phyloP scores from a whole-genome alignment of 805 yeast species.

The Kodamaea jinghongensis region DNA sequence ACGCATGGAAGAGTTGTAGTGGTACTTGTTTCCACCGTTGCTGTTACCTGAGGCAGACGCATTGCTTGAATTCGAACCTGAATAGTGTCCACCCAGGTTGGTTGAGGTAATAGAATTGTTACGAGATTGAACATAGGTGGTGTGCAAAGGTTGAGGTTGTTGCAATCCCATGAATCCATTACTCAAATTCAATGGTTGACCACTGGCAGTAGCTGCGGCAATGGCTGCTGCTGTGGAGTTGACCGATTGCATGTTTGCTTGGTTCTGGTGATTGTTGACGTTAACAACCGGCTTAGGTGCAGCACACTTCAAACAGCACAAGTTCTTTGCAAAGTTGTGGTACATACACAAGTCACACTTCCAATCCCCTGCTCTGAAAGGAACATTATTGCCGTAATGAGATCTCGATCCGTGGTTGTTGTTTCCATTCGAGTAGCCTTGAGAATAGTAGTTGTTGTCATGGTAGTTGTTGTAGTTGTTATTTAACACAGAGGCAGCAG shows the following conservation, averaged over 20 bases:
- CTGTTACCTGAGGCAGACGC: conserved; percentile 10
- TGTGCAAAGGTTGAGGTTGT: conserved; percentile 33
- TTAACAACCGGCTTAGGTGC: conserved; percentile 53
- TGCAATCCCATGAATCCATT: conserved; percentile 31
- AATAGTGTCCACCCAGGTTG: conserved; percentile 8
- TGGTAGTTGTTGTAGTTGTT: conserved; percentile 11
- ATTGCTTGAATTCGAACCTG: conserved; percentile 7
- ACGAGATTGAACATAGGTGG: conserved; percentile 12
- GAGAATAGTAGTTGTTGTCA: conserved; percentile 16
- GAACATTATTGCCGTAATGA: conserved; percentile 54
- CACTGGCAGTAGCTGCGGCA: conserved; percentile 48
- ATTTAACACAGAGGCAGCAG: conserved; percentile 12
- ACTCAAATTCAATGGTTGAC: conserved; percentile 41
- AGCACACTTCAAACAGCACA: conserved; percentile 85
- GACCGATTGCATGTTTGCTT: conserved; percentile 27
- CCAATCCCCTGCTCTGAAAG: conserved; percentile 97
- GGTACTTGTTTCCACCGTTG: conserved; percentile 13
- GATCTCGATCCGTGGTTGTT: conserved; percentile 16
- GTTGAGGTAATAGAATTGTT: conserved; percentile 11
- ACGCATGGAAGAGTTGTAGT: conserved; percentile 17
- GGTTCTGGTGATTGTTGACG: conserved; percentile 14
- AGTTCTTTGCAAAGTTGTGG: conserved; percentile 90
- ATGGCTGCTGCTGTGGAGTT: conserved; percentile 46
- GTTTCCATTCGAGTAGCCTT: conserved; percentile 21
- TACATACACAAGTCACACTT: conserved; percentile 84